Base-by-base conservation (phyloP, 1,284 basidiomycete species). In the Cutaneotrichosporon mucoides region DNA sequence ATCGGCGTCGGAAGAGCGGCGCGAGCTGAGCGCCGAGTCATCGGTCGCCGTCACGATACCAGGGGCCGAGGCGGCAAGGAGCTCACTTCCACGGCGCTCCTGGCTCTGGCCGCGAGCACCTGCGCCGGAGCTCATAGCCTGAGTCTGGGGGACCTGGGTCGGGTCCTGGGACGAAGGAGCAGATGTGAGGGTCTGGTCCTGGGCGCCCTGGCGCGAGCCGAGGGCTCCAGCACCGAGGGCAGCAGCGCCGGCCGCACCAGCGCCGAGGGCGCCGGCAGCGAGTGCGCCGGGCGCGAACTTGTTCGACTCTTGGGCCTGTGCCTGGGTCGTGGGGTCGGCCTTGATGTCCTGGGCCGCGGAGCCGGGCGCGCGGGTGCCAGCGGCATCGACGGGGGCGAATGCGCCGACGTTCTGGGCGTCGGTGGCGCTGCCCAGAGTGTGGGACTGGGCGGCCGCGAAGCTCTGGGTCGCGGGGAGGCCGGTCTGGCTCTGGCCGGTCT, bases 241-340 rank as follows among this genome's bases (percentile, higher is more conserved):
- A 13, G 49, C 38, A 10, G 49, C 37, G 38, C 15, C 13, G 5
- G 47, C 16, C 6, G 49, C 49, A 38, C 37, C 37, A 10, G 49
- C 37, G 38, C 49, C 49, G 10, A 15, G 15, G 16, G 34, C 34
- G 1, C 33, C 46, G 12, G 33, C 46, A 9, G 33, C 34, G 5
- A 33, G 33, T 4, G 46, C 33, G 13, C 33, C 13, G 33, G 34
- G 34, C 13, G 24, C 46, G 15, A 24, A 24, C 16, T 33, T 45
- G 43, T 16, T 16, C 43, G 43, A 44, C 6, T 24, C 24, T 24
- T 24, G 24, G 24, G 24, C 24, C 24, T 24, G 24, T 24, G 24
- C 24, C 24, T 24, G 24, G 24, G 24, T 56, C 53, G 47, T 50
- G 38, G 42, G 13, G 13, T 43, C 44, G 59, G 55, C 38, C 55